Evolutionary conservation across 768 basidiomycete genomes (phyloP).

Genomic region (Cyclocybe cylindracea): DNA sequence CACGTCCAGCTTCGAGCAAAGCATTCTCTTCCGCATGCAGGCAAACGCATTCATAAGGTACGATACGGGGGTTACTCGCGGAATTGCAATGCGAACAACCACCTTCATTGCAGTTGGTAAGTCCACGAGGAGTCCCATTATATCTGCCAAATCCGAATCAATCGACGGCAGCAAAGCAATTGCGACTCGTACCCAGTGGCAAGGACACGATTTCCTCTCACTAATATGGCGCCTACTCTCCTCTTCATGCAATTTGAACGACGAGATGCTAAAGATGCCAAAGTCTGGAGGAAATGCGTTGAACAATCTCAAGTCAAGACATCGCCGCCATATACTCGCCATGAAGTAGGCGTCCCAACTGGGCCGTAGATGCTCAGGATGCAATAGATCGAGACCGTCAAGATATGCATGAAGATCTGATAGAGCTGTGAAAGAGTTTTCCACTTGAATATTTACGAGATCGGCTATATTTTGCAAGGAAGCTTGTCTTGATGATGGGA

Average conservation of each 20-base stretch:
- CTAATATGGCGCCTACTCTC: constrained; percentile 91
- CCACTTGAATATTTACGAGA: constrained; percentile 58
- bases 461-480: constrained; percentile 40
- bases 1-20: constrained; percentile 88
- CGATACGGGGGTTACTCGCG: constrained; percentile 38
- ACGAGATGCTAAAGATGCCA: constrained; percentile 87
- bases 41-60: constrained; percentile 82
- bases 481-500: constrained; percentile 9
- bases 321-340: constrained; percentile 44
- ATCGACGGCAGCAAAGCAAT: not conserved
- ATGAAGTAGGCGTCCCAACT: constrained; percentile 98
- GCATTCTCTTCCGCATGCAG: constrained; percentile 99
- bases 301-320: not conserved
- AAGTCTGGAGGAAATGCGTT: constrained; percentile 48
- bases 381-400: constrained; percentile 65
- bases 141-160: constrained; percentile 51
- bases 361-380: constrained; percentile 79
- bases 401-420: constrained; percentile 62
- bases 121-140: constrained; percentile 93
- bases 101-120: constrained; percentile 89
- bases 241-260: constrained; percentile 98
- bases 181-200: constrained; percentile 64
- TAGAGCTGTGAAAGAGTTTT: constrained; percentile 62
- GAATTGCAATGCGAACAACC: constrained; percentile 85
- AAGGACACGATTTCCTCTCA: constrained; percentile 78